These are phyloP conservation scores for Colletotrichum scovillei DNA, from an alignment of 2,329 filamentous ascomycete genomes.

Conservation along the genomic window DNA sequence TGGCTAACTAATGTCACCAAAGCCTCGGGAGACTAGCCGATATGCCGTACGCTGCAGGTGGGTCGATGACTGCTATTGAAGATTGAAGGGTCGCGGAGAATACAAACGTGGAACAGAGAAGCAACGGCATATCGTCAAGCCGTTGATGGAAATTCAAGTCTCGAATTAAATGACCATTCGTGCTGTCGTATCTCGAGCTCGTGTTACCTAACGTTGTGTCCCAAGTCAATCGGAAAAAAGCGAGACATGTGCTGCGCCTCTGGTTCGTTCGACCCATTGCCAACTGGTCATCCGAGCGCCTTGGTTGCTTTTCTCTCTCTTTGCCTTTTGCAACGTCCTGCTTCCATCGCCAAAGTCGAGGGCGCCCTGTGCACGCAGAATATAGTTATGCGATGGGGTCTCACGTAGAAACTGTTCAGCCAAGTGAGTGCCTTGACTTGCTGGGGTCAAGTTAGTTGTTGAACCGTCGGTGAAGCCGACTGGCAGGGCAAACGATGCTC, in stretches of 20 bases:
- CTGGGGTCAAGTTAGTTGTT: slow-evolving; percentile 21
- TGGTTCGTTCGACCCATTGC: slow-evolving; percentile 23
- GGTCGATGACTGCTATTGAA: neutral
- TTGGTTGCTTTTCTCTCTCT: neutral
- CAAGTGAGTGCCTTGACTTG: neutral
- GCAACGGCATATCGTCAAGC: neutral
- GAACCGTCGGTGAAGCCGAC: slow-evolving; percentile 19
- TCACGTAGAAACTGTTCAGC: slow-evolving; percentile 17
- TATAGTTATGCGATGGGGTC: neutral
- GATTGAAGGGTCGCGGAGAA: neutral
- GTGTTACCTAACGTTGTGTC: neutral
- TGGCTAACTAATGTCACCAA: neutral
- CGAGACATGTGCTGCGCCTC: slow-evolving; percentile 13
- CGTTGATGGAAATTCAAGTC: neutral
- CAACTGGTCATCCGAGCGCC: slow-evolving; percentile 21
- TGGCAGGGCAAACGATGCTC: slow-evolving; percentile 21
- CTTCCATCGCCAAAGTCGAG: neutral
- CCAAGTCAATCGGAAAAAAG: neutral
- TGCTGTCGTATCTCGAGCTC: neutral
- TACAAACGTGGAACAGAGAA: slow-evolving; percentile 2
- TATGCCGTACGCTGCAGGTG: neutral
- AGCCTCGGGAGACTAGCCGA: neutral
- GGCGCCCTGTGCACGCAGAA: neutral
- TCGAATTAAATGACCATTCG: neutral
- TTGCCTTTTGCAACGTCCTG: slow-evolving; percentile 2